Conservation (phyloP, 495 filamentous ascomycete species). For the Podospora comata region DNA sequence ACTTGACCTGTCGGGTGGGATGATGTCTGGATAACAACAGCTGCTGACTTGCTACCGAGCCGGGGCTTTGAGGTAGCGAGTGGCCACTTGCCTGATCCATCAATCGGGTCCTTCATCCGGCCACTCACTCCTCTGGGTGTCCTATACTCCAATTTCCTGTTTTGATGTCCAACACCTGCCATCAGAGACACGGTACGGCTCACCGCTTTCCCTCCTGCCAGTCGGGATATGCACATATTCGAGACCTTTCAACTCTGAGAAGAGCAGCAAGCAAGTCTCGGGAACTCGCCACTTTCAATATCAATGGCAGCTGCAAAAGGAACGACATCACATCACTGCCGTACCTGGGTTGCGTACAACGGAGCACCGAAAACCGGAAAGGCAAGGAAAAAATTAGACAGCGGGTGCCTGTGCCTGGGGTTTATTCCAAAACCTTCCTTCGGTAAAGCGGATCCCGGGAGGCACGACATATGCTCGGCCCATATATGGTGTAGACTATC, state of each 20-base stretch:
- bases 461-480: neutral
- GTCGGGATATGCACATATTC: neutral
- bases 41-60: neutral
- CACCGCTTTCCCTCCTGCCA: neutral
- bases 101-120: neutral
- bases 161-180: no score
- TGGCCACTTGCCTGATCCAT: neutral
- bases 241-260: neutral
- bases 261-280: neutral
- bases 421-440: neutral
- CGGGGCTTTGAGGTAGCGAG: no score
- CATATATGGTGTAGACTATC: neutral
- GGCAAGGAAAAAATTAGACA: neutral
- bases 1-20: slow-evolving; percentile 3
- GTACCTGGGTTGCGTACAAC: neutral
- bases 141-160: no score
- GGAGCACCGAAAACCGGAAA: neutral
- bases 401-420: neutral
- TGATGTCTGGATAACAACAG: neutral
- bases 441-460: neutral
- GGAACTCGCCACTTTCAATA: neutral
- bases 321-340: neutral
- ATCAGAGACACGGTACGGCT: no score
- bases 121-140: neutral
- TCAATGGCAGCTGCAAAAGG: neutral